Percentiles rank a stretch among this genome's conserved stretches.
phyloP scores from a whole-genome alignment of 768 basidiomycete genomes.

The Phaffia tasmanica region DNA sequence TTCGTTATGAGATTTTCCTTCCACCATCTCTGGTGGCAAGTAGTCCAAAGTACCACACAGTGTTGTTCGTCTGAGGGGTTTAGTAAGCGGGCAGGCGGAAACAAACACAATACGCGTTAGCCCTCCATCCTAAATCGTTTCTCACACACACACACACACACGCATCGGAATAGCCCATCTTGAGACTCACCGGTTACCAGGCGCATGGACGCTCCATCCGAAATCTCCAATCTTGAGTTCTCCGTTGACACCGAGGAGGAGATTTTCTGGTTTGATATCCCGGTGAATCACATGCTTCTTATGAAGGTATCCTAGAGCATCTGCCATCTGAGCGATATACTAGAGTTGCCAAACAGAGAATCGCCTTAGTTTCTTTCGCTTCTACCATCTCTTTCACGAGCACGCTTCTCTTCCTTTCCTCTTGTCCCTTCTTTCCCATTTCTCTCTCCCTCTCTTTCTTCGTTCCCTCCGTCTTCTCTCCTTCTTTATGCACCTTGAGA shows the following conservation, averaged over 20 bases:
- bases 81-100: neutral
- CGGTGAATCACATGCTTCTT: slow-evolving; percentile 95
- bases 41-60: slow-evolving; percentile 95
- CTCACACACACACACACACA: too few species aligned
- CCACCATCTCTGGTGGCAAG: slow-evolving; percentile 97
- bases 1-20: slow-evolving; percentile 75
- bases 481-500: neutral
- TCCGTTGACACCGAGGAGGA: slow-evolving; percentile 66
- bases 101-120: neutral
- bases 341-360: slow-evolving; percentile 35
- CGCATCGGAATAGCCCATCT: neutral
- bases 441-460: too few species aligned
- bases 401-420: neutral
- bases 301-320: slow-evolving; percentile 84
- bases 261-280: slow-evolving; percentile 97
- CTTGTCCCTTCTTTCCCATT: too few species aligned
- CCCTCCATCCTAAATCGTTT: neutral
- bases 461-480: too few species aligned
- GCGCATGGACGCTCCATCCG: slow-evolving; percentile 97
- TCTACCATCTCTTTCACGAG: neutral
- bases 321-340: slow-evolving; percentile 97
- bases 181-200: slow-evolving; percentile 53
- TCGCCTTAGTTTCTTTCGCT: neutral
- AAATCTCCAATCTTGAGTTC: slow-evolving; percentile 98
- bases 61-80: slow-evolving; percentile 51